Evolutionary conservation across 257 asterid genomes (phyloP).

Genomic region (Eustoma russellianum): DNA sequence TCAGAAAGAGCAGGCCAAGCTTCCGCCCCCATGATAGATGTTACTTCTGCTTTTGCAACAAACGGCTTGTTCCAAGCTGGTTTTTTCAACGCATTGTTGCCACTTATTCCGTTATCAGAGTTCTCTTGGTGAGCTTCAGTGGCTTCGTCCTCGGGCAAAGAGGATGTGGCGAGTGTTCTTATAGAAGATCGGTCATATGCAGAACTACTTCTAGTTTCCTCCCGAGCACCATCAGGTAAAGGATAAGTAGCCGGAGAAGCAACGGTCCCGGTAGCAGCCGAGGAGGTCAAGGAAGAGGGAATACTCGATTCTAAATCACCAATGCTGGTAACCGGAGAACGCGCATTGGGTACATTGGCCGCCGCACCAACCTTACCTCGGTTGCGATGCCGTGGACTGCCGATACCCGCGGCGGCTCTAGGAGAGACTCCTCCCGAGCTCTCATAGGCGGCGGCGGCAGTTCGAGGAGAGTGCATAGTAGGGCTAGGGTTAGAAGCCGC

Average conservation of each 20-base stretch:
- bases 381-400: conserved; percentile 16
- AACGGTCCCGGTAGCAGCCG: background rate
- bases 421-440: background rate
- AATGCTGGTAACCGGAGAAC: conserved; percentile 6
- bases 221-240: background rate
- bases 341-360: conserved; percentile 11
- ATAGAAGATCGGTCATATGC: background rate
- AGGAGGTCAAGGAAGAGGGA: background rate
- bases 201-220: background rate
- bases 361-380: background rate
- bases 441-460: conserved; percentile 8
- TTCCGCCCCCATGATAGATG: conserved; percentile 52
- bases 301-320: conserved; percentile 1
- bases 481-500: conserved; percentile 23
- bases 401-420: conserved; percentile 7
- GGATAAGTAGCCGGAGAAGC: background rate
- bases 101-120: conserved; percentile 1
- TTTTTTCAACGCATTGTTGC: conserved; percentile 2
- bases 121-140: conserved; percentile 4
- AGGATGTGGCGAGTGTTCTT: background rate
- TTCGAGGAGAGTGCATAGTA: conserved; percentile 26
- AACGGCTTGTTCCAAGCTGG: conserved; percentile 9
- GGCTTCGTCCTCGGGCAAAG: background rate
- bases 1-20: conserved; percentile 80
- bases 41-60: too few relatives aligned